A percentile compares a stretch with the other conserved stretches of the same genome.
Evolutionary conservation across 2,329 filamentous ascomycete species (phyloP).

Genomic region (Exophiala aquamarina): DNA sequence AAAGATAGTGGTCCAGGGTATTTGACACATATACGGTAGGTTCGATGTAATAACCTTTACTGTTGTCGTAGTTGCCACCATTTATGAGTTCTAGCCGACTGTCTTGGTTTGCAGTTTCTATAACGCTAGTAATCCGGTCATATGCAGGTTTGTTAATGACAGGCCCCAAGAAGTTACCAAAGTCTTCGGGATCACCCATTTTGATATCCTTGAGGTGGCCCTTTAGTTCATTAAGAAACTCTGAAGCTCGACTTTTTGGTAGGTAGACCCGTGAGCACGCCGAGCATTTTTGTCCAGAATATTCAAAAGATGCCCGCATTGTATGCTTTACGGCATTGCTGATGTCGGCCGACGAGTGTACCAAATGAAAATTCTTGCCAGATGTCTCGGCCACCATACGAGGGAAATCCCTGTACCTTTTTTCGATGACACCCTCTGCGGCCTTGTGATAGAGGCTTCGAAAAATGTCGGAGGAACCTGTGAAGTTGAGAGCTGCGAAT

Average conservation of each 20-base stretch:
- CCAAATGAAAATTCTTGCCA: slow-evolving; percentile 55
- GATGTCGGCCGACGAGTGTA: slow-evolving; percentile 50
- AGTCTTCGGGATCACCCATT: slow-evolving; percentile 35
- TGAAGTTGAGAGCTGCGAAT: slow-evolving; percentile 40
- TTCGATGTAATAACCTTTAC: slow-evolving; percentile 36
- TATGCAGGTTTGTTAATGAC: slow-evolving; percentile 52
- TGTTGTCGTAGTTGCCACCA: slow-evolving; percentile 46
- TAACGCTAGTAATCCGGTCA: slow-evolving; percentile 44
- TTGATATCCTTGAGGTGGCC: slow-evolving; percentile 28
- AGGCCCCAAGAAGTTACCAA: slow-evolving; percentile 46
- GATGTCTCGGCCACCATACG: slow-evolving; percentile 53
- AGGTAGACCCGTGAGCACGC: slow-evolving; percentile 46
- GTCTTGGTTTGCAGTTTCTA: slow-evolving; percentile 49
- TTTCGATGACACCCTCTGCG: slow-evolving; percentile 31
- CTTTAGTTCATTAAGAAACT: slow-evolving; percentile 29
- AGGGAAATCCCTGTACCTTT: slow-evolving; percentile 41
- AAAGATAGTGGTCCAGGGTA: slow-evolving; percentile 44
- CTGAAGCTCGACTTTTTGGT: slow-evolving; percentile 25
- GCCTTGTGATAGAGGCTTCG: slow-evolving; percentile 34
- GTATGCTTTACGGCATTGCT: slow-evolving; percentile 49
- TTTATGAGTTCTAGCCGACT: slow-evolving; percentile 43
- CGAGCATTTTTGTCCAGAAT: slow-evolving; percentile 54
- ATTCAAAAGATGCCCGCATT: slow-evolving; percentile 52
- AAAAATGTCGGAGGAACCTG: slow-evolving; percentile 43
- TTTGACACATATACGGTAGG: slow-evolving; percentile 49